Evolutionary conservation across 345 rosid species (phyloP).

Genomic region (Moricandia arvensis): DNA sequence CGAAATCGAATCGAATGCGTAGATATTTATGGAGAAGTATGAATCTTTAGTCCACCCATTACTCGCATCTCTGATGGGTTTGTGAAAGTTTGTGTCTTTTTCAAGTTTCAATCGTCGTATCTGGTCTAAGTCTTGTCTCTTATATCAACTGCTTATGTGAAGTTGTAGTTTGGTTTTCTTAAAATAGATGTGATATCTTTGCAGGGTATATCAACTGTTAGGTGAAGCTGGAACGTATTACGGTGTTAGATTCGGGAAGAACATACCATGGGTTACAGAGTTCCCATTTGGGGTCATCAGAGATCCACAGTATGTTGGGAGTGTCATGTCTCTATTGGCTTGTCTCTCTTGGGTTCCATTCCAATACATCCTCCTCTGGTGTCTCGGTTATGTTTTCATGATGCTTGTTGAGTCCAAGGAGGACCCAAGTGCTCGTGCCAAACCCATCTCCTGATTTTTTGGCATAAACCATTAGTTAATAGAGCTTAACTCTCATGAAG

Average conservation of each 20-base stretch:
- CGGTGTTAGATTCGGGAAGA: slow-evolving; percentile 83
- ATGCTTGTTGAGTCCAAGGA: slow-evolving; percentile 65
- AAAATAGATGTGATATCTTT: slow-evolving; percentile 7
- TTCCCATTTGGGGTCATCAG: slow-evolving; percentile 86
- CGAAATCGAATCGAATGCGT: background rate
- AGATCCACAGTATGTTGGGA: slow-evolving; percentile 92
- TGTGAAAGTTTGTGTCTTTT: background rate
- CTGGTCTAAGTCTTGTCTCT: background rate
- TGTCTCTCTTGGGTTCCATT: slow-evolving; percentile 79
- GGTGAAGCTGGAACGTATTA: slow-evolving; percentile 94
- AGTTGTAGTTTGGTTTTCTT: slow-evolving; percentile 35
- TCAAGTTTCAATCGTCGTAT: background rate
- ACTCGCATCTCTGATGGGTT: background rate
- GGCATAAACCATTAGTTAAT: background rate
- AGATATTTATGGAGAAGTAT: background rate
- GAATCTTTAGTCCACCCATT: background rate
- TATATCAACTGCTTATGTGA: slow-evolving; percentile 83
- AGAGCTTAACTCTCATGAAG: background rate
- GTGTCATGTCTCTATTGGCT: slow-evolving; percentile 75
- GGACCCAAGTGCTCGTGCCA: slow-evolving; percentile 67
- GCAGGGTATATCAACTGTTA: slow-evolving; percentile 84
- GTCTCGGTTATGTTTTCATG: slow-evolving; percentile 71
- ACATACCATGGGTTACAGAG: slow-evolving; percentile 74
- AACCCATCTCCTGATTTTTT: slow-evolving; percentile 46
- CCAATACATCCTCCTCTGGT: slow-evolving; percentile 75